Base-by-base conservation (phyloP, 2,329 filamentous ascomycete species). In the Ascochyta clinopodiicola region DNA sequence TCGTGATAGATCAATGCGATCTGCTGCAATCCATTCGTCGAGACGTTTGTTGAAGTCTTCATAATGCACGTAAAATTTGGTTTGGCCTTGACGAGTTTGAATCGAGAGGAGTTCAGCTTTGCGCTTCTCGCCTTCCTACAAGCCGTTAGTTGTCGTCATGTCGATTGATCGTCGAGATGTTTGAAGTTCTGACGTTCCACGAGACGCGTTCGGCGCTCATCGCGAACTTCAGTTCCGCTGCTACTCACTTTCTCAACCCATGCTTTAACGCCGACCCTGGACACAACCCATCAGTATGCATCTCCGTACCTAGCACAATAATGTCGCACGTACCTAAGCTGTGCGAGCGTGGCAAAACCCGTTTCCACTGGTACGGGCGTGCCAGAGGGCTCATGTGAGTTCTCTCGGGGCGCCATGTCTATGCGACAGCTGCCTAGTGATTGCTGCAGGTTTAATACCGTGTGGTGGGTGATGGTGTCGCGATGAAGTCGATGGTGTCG, bases 51-150 rank as follows among this genome's bases (percentile, higher is more conserved):
- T 98, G 85, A 97, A 98, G 70, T 96, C 96, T 72, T 96, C 92
- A 75, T 97, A 98, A 76, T 98, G 96, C 69, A 96, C 96, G 77
- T 97, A 97, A 72, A 94, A 97, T 51, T 91, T 90, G 35, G 91
- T 89, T 15, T 90, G 88, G 69, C 91, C 94, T 76, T 96, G 96
- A 21, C 91, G 90, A 56, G 93, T 91, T 71, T 91, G 89, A 66
- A 98, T 96, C 56, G 92, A 95, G n/a, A 99, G 81, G 60, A 99
- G 96, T 76, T 99, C 95, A 67, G 95, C 95, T 79, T 95, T 92
- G 67, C 95, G 88, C 59, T 90, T 84, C 70, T 93, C 88, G 57
- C 92, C 92, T 75, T 96, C 85, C 85, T 88, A 66, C 17, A 10
- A 25, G n/a, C 15, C 56, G 59, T 71, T 60, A 71, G 63, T 50